These are phyloP conservation scores for Beauveria australis DNA, from an alignment of 2,329 filamentous ascomycete genomes.

Conservation along the genomic window DNA sequence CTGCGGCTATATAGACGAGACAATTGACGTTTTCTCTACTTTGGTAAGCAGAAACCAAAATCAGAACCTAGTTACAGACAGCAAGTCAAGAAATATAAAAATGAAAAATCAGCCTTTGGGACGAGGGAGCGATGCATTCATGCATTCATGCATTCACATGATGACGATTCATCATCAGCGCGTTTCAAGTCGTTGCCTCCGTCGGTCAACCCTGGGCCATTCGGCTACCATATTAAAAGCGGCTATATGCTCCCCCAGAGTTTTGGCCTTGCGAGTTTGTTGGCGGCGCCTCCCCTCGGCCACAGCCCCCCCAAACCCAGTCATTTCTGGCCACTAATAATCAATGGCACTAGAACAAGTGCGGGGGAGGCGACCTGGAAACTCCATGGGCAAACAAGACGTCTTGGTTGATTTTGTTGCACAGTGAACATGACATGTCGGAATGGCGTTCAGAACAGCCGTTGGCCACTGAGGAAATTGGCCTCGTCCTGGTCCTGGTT, in stretches of 20 bases:
- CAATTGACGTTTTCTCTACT: background rate
- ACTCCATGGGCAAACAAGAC: background rate
- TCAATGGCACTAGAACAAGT: background rate
- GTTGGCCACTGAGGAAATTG: too few relatives aligned
- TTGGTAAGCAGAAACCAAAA: background rate
- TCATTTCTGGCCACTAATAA: background rate
- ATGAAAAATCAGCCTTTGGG: background rate
- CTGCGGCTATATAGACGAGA: background rate
- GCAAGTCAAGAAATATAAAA: background rate
- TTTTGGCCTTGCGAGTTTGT: too few relatives aligned
- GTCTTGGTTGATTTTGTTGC: too few relatives aligned
- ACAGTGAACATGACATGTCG: too few relatives aligned
- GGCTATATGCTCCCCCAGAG: slow-evolving; percentile 2
- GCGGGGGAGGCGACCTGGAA: background rate
- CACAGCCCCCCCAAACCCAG: slow-evolving; percentile 3
- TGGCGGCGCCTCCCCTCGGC: background rate
- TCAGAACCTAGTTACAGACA: too few relatives aligned
- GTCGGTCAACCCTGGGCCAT: background rate
- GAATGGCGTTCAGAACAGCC: too few relatives aligned
- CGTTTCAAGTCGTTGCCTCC: background rate
- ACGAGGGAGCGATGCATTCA: background rate
- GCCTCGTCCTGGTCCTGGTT: too few relatives aligned
- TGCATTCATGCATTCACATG: background rate
- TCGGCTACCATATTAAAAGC: background rate
- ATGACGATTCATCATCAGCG: background rate